Evolutionary conservation across 305 asterid species (phyloP), one percentile per base, ranked within the genome.

Genomic region (Fraxinus dipetala): DNA sequence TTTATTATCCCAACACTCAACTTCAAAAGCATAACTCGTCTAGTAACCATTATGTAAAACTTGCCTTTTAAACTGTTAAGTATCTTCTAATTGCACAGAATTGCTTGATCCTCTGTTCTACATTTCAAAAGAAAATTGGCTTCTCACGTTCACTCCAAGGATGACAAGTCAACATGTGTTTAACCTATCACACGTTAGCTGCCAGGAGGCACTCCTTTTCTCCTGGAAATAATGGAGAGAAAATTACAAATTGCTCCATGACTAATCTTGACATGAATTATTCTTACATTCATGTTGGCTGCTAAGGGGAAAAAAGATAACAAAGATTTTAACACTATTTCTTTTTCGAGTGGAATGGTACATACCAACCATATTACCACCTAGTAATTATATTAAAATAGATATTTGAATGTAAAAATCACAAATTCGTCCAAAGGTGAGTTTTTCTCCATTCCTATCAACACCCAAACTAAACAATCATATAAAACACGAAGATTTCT

Each of bases 241-340:
- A 18, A 75, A 30, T 77, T 18, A 75, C 40, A 38, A 81, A 78
- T 78, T 28, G 35, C 80, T 83, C 67, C 54, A 76, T 28, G 32
- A 56, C 34, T 56, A 3, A 36, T 30, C 40, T 69, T 69, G 22
- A 6, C 40, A 13, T 14, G 20, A 13, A 31, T 13, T 69, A 69
- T 31, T 69, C 40, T 6, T 11, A 14, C 75, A 5, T 69, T 45
- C n/a, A 34, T 22, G 76, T 13, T 78, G 63, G 72, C 59, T 11
- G 48, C 56, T 35, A 78, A 20, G 14, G 67, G 59, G 72, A 35
- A 22, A 54, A 43, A 48, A 75, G 24, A 61, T 2, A 22, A 2
- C 0, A 8, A 63, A 65, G 8, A n/a, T 59, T 26, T 26, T 3
- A 24, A 11, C 2, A 31, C 14, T 32, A 32, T 54, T n/a, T 76